Evolutionary conservation across 257 asterid genomes (phyloP).

Genomic region (Knoxia roxburghii): DNA sequence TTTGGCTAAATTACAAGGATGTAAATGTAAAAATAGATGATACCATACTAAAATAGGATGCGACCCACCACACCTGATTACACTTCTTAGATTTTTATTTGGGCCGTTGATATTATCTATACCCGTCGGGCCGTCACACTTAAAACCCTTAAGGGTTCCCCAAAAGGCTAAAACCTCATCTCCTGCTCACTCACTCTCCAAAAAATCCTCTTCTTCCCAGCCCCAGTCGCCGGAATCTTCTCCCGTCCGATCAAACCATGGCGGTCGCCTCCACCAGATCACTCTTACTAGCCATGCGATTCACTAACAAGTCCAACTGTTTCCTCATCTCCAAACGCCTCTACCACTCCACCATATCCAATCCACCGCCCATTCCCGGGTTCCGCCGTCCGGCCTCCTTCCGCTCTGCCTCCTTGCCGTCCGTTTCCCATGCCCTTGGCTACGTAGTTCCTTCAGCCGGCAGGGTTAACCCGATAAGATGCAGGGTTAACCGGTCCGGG

Average conservation of each 20-base stretch:
- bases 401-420: slow-evolving; percentile 22
- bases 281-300: slow-evolving; percentile 41
- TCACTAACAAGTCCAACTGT: slow-evolving; percentile 28
- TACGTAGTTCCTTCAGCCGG: slow-evolving; percentile 18
- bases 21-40: no score
- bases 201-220: no score
- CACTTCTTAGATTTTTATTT: not conserved
- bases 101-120: not conserved
- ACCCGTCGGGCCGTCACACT: not conserved
- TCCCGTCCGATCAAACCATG: slow-evolving; percentile 25
- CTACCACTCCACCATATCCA: slow-evolving; percentile 39
- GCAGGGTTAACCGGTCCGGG: slow-evolving; percentile 71
- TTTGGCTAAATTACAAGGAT: no score
- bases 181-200: not conserved
- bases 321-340: slow-evolving; percentile 36
- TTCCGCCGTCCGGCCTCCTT: slow-evolving; percentile 27
- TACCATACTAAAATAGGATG: no score
- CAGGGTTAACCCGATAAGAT: slow-evolving; percentile 43
- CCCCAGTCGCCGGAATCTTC: not conserved
- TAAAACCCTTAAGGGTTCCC: slow-evolving; percentile 2
- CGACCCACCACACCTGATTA: not conserved
- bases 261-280: slow-evolving; percentile 57
- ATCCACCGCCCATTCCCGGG: slow-evolving; percentile 42
- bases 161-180: slow-evolving; percentile 9
- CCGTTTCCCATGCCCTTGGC: slow-evolving; percentile 28